A percentile compares a stretch with the other conserved stretches of the same genome.
Evolutionary conservation across 2,329 filamentous ascomycete genomes (phyloP).

Genomic region (Pseudogymnoascus sp.): DNA sequence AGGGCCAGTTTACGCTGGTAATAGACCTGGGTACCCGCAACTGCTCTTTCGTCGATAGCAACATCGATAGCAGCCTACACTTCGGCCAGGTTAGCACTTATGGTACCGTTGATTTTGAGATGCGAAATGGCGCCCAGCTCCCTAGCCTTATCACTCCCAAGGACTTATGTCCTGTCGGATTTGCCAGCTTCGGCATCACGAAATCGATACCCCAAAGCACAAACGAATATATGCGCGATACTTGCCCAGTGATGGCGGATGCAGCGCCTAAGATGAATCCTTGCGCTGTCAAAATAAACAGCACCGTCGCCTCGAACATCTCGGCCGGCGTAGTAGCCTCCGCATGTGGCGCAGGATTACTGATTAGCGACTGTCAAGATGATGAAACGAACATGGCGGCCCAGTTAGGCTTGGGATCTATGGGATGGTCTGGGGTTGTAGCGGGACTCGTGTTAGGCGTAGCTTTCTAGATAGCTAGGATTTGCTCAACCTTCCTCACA

Average conservation of each 20-base stretch:
- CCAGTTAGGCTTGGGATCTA: not conserved
- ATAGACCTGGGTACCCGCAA: not conserved
- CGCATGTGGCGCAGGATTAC: not conserved
- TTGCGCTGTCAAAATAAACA: not conserved
- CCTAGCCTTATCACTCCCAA: not conserved
- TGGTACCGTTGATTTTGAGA: not conserved
- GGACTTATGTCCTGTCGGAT: not conserved
- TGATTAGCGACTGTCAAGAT: not conserved
- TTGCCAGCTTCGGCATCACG: not conserved
- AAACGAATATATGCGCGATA: not conserved
- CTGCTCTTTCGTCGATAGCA: not conserved
- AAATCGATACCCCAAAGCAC: not conserved
- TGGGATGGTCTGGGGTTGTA: not conserved
- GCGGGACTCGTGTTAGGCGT: not conserved
- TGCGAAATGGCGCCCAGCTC: not conserved
- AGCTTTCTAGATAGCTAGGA: not conserved
- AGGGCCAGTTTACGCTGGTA: not conserved
- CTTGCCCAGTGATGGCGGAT: not conserved
- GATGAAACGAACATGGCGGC: not conserved
- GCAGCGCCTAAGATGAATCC: not conserved
- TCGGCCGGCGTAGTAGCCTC: not conserved
- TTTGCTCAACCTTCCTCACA: not conserved
- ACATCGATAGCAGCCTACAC: not conserved
- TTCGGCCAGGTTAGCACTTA: not conserved
- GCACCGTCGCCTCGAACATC: not conserved